These are phyloP conservation scores for Cadophora sp. DNA, from an alignment of 2,329 filamentous ascomycete species.

Conservation along the genomic window DNA sequence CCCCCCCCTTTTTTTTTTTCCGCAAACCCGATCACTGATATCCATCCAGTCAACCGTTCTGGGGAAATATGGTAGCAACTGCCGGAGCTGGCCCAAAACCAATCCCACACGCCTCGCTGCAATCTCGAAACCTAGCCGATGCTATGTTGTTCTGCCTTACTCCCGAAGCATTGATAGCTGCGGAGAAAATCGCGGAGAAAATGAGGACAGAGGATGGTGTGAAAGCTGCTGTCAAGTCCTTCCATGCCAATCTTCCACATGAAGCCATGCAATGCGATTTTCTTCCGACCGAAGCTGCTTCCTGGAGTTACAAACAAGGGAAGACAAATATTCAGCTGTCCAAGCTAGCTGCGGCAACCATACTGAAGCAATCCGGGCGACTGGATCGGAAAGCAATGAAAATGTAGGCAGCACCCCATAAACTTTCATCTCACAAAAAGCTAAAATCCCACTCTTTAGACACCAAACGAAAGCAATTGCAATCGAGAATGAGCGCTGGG, in stretches of 20 bases:
- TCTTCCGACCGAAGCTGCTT: neutral
- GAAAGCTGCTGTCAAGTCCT: neutral
- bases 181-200: neutral
- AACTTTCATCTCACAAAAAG: neutral
- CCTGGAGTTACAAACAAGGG: neutral
- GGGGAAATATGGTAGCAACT: constrained; percentile 75
- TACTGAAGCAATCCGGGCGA: neutral
- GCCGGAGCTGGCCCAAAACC: constrained; percentile 69
- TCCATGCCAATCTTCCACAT: neutral
- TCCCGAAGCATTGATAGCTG: neutral
- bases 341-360: neutral
- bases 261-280: too few relatives aligned
- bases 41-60: constrained; percentile 69
- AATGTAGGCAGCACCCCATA: neutral
- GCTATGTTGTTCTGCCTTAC: neutral
- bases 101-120: neutral
- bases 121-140: neutral
- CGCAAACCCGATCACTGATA: constrained; percentile 42
- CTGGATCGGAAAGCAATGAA: neutral
- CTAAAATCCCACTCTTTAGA: neutral
- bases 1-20: too few relatives aligned
- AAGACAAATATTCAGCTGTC: neutral
- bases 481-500: neutral
- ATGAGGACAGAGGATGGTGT: neutral
- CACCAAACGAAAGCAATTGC: constrained; percentile 41